These are phyloP conservation scores for Poa annua DNA, from an alignment of 176 grass and related monocot species.

Conservation along the genomic window DNA sequence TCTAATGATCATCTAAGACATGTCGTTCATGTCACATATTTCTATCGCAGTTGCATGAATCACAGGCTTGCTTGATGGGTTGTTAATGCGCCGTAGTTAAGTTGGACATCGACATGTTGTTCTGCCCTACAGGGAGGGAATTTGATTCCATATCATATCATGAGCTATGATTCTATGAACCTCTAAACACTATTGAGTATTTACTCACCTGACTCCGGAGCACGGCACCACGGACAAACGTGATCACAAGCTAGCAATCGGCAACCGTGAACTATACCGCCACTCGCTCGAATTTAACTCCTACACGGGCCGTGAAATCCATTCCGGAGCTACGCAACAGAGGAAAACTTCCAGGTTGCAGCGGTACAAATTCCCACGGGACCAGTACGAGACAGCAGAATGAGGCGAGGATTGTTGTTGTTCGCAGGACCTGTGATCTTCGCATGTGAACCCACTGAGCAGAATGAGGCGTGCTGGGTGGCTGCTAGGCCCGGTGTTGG, in stretches of 20 bases:
- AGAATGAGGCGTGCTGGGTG: constrained; percentile 32
- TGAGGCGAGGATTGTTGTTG: not conserved
- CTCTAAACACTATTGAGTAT: not conserved
- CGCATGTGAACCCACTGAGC: constrained; percentile 46
- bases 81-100: not conserved
- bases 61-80: not conserved
- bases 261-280: not conserved
- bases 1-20: not conserved
- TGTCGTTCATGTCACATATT: not conserved
- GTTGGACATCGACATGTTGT: not conserved
- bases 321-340: constrained; percentile 25
- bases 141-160: not conserved
- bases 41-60: not conserved
- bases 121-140: not conserved
- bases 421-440: constrained; percentile 36
- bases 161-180: not conserved
- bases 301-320: not conserved
- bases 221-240: not conserved
- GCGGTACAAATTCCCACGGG: constrained; percentile 38
- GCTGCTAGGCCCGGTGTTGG: constrained; percentile 59
- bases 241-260: not conserved
- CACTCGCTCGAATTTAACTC: constrained; percentile 4
- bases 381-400: constrained; percentile 15
- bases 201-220: not conserved
- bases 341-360: constrained; percentile 45